phyloP scores from a whole-genome alignment of 1,139 yeast species.

The Taphrina flavorubra region DNA sequence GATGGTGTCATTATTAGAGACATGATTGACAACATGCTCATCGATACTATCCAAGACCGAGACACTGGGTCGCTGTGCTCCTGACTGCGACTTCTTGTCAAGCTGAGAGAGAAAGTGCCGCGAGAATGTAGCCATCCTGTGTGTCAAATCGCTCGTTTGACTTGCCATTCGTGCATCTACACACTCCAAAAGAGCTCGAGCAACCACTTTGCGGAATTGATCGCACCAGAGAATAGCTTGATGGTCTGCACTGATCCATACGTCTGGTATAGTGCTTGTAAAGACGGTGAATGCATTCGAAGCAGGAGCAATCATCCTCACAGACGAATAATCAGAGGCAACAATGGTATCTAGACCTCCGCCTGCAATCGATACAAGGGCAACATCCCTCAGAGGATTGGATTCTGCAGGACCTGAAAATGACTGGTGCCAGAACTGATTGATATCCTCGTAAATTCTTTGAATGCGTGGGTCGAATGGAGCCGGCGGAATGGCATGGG shows the following conservation, averaged over 20 bases:
- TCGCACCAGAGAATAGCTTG: constrained; percentile 97
- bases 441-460: constrained; percentile 72
- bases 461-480: constrained; percentile 90
- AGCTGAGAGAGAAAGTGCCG: constrained; percentile 56
- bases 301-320: constrained; percentile 73
- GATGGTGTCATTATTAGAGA: constrained; percentile 27
- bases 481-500: constrained; percentile 93
- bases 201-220: constrained; percentile 72
- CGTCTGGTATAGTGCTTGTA: constrained; percentile 84
- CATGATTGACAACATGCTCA: constrained; percentile 31
- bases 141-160: constrained; percentile 57
- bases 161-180: constrained; percentile 49
- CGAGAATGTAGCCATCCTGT: constrained; percentile 66
- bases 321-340: constrained; percentile 90
- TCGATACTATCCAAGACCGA: not conserved
- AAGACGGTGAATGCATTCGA: constrained; percentile 81
- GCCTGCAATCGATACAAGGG: constrained; percentile 79
- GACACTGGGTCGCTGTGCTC: not conserved
- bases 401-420: constrained; percentile 50
- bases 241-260: constrained; percentile 96
- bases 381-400: constrained; percentile 51
- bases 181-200: constrained; percentile 64
- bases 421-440: constrained; percentile 79
- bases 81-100: constrained; percentile 44
- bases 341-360: constrained; percentile 79